Evolutionary conservation across 176 grass and related monocot species (phyloP), one percentile per base, ranked within the genome.

Genomic region (Triticum monococcum): DNA sequence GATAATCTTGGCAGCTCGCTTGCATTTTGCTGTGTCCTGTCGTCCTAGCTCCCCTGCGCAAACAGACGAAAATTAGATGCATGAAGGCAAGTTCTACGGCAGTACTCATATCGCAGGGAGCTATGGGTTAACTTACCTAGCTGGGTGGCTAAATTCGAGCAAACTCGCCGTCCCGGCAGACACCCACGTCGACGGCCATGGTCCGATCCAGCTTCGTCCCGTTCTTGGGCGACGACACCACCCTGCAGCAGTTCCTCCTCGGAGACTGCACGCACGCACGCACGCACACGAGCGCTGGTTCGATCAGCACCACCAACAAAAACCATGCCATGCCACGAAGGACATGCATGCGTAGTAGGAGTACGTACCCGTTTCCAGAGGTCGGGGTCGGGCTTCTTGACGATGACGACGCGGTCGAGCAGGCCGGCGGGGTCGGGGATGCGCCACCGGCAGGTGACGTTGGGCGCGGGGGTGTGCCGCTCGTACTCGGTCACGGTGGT

Each of bases 231-330:
- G 74, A 77, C 48, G 74, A 57, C 17, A 77, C 26, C 17, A 57
- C 74, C 74, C 74, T 54, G 74, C 74, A 77, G 74, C 74, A 77
- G 52, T 77, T 77, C 48, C 74, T 77, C 2, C 74, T 77, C 46
- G 74, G 74, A 33, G 74, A 77, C 74, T 77, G 48, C 73, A 76
- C 8, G 13, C 12, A 25, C 67, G 18, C 64, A 32, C 43, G 31
- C 62, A 30, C 40, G 12, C 45, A 46, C 20, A 25, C 23, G 0
- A 56, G 8, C 28, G 28, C 2, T 20, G 3, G 0, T 2, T 68
- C 31, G 23, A 75, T 75, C 41, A 72, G 23, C 71, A 43, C 68
- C 8, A n/a, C 9, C 4, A 41, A 16, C 6, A 16, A 73, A 45
- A 48, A 48, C 43, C 1, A 16, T 40, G 65, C 41, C 4, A 16